Base-by-base conservation (phyloP, 768 basidiomycete genomes). In the Cystofilobasidium bisporidii region DNA sequence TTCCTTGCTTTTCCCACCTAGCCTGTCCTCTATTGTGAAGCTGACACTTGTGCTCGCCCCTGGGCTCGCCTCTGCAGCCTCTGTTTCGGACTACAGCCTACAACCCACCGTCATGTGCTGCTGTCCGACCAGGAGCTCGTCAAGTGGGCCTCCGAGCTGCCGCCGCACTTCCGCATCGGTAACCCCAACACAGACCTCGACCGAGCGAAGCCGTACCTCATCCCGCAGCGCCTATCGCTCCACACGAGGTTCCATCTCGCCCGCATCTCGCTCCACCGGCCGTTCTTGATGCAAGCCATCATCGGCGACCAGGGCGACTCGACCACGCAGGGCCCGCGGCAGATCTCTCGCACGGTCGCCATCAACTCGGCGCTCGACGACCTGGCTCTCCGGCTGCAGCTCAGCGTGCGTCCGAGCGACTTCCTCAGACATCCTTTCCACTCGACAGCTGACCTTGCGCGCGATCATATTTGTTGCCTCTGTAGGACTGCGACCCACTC, bases 181-280 rank as follows among this genome's bases (percentile, higher is more conserved):
- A 53, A 62, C 22, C 67, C 71, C 10, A 70, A 71, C 47, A 58
- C 55, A 3, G 62, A 63, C 5, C 47, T 71, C 24, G 73, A 73
- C 45, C 30, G 18, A 8, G 28, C 32, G 12, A 28, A 43, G 14
- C 58, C 69, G 1, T 73, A 67, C 64, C 48, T 73, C 1, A 40
- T 61, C 4, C 63, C 69, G 30, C 73, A 73, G 36, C 56, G 73
- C 18, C 67, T 69, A n/a, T 69, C 62, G 0, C 63, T 73, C 15
- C 70, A 66, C 43, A 65, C 70, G 24, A 70, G 72, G 38, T 73
- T 67, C 58, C 71, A 73, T 33, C 60, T 73, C 50, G 71, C 73
- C 18, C 67, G 71, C 28, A 70, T 73, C 50, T 61, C 69, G 10
- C 64, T 73, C 20, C 73, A 73, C 56, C 65, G 71, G 12, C 73